These are phyloP conservation scores for Lonicera japonica DNA, from an alignment of 129 eudicot genomes.

Conservation along the genomic window DNA sequence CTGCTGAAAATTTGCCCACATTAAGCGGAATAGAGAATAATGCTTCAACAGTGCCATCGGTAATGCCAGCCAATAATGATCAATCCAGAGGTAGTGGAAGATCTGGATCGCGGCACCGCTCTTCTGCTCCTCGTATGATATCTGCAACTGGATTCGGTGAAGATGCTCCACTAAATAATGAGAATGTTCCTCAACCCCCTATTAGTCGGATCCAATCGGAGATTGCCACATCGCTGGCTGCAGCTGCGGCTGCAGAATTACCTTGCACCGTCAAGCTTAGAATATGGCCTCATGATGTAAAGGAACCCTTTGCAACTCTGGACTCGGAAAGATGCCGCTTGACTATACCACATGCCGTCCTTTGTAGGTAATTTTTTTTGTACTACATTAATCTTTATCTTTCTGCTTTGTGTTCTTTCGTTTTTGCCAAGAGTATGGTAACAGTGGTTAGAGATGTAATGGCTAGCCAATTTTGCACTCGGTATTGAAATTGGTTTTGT, in stretches of 20 bases:
- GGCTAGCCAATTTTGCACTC: no score
- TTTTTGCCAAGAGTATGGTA: not conserved
- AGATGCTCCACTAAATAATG: constrained; percentile 22
- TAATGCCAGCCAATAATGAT: constrained; percentile 18
- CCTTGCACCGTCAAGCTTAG: constrained; percentile 97
- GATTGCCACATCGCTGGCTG: constrained; percentile 76
- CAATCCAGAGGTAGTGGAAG: constrained; percentile 27
- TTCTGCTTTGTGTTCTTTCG: not conserved
- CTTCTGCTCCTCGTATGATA: constrained; percentile 38
- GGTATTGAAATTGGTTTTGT: no score
- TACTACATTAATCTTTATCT: not conserved
- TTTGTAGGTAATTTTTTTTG: constrained; percentile 60
- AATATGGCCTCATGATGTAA: constrained; percentile 81
- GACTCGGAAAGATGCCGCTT: constrained; percentile 64
- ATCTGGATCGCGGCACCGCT: constrained; percentile 34
- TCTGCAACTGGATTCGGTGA: constrained; percentile 23
- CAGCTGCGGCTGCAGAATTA: constrained; percentile 81
- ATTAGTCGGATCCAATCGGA: constrained; percentile 62
- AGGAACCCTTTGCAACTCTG: constrained; percentile 69
- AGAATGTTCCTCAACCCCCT: constrained; percentile 45
- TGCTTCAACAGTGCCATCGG: constrained; percentile 18
- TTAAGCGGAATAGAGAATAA: constrained; percentile 20
- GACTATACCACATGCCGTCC: constrained; percentile 87
- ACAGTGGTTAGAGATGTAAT: no score
- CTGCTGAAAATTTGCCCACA: constrained; percentile 25